These are phyloP conservation scores for Zizania palustris DNA, from an alignment of 202 grass and related monocot genomes.

Conservation along the genomic window DNA sequence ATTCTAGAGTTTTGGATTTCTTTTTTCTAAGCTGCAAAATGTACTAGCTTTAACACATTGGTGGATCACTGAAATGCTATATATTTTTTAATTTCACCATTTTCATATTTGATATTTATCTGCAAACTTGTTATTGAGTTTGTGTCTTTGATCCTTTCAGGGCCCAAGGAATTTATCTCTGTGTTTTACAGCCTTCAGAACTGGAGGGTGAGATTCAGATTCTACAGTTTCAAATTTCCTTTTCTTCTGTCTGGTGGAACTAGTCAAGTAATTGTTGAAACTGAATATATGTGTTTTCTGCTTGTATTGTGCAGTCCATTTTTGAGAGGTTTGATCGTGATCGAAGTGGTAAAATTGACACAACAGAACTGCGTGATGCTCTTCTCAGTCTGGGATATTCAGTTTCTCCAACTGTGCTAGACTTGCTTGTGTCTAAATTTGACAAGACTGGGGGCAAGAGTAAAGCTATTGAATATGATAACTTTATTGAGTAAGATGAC, in stretches of 20 bases:
- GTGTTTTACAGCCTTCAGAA: slow-evolving; percentile 97
- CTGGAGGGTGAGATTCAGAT: slow-evolving; percentile 80
- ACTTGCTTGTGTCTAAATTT: slow-evolving; percentile 91
- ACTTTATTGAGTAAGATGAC: slow-evolving; percentile 92
- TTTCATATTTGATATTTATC: neutral
- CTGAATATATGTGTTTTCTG: slow-evolving; percentile 8
- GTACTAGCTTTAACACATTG: neutral
- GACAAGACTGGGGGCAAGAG: slow-evolving; percentile 88
- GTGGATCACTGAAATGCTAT: neutral
- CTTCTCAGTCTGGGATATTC: slow-evolving; percentile 88
- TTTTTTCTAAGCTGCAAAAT: neutral
- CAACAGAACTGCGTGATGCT: slow-evolving; percentile 77
- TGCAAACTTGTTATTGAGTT: neutral
- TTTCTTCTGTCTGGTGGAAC: slow-evolving; percentile 7
- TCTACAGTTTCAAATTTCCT: slow-evolving; percentile 25
- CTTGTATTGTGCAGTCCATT: slow-evolving; percentile 56
- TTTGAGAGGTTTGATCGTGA: slow-evolving; percentile 98
- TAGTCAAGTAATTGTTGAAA: slow-evolving; percentile 22
- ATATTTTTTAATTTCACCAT: neutral
- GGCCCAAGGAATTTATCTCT: slow-evolving; percentile 86
- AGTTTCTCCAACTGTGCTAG: slow-evolving; percentile 75
- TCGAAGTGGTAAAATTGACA: slow-evolving; percentile 81
- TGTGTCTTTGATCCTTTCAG: slow-evolving; percentile 42
- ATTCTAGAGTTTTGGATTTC: neutral
- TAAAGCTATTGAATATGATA: slow-evolving; percentile 90